Evolutionary conservation across 306 rosid species (phyloP).

Genomic region (Fragaria vesca): DNA sequence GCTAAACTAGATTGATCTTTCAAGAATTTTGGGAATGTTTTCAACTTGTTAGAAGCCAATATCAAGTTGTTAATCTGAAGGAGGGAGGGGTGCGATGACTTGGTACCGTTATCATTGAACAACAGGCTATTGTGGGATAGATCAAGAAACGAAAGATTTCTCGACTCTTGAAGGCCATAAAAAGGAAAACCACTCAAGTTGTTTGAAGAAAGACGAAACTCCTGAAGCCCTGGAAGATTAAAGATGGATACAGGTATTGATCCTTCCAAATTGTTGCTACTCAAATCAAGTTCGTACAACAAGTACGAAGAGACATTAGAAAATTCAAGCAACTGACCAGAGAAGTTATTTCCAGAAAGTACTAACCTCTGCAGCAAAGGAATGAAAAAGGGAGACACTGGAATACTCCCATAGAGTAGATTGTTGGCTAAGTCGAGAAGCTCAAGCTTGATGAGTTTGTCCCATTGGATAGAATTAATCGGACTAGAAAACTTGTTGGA

Average conservation of each 20-base stretch:
- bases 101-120: background rate
- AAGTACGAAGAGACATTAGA: constrained; percentile 14
- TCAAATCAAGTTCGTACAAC: constrained; percentile 32
- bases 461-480: constrained; percentile 12
- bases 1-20: constrained; percentile 17
- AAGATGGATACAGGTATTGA: constrained; percentile 28
- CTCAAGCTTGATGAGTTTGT: constrained; percentile 7
- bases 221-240: constrained; percentile 3
- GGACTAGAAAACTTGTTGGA: constrained; percentile 19
- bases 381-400: constrained; percentile 14
- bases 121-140: constrained; percentile 27
- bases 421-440: constrained; percentile 1
- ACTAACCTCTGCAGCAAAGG: constrained; percentile 2
- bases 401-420: constrained; percentile 25
- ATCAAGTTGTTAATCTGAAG: constrained; percentile 10
- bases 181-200: constrained; percentile 16
- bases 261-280: constrained; percentile 47
- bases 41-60: constrained; percentile 22
- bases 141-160: constrained; percentile 9
- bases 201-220: constrained; percentile 24
- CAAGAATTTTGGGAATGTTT: constrained; percentile 17
- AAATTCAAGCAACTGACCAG: constrained; percentile 11
- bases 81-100: background rate
- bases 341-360: constrained; percentile 10
- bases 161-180: background rate